phyloP scores from a whole-genome alignment of 495 filamentous ascomycete genomes.

The Copromyces sp. region DNA sequence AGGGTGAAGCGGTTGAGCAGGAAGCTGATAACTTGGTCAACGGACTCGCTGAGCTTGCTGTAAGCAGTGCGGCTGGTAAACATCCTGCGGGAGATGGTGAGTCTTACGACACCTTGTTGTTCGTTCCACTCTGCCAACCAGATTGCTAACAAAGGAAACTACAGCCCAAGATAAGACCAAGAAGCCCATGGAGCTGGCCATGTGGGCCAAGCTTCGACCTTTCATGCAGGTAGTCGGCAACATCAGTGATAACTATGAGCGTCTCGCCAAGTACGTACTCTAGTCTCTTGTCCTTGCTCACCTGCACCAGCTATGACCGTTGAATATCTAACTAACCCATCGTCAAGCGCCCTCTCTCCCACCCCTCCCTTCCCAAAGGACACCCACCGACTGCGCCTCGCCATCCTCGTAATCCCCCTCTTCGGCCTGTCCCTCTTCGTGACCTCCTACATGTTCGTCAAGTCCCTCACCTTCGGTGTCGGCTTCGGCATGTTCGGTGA shows the following conservation, averaged over 20 bases:
- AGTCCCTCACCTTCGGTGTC: slow-evolving; percentile 51
- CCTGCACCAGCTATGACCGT: background rate
- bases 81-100: slow-evolving; percentile 44
- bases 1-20: slow-evolving; percentile 78
- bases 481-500: slow-evolving; percentile 76
- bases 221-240: slow-evolving; percentile 68
- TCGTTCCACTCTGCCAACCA: slow-evolving; percentile 37
- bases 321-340: background rate
- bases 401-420: slow-evolving; percentile 46
- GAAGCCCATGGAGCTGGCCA: slow-evolving; percentile 66
- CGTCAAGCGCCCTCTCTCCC: slow-evolving; percentile 57
- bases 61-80: slow-evolving; percentile 69
- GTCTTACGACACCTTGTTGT: slow-evolving; percentile 46
- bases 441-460: slow-evolving; percentile 65
- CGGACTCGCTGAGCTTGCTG: slow-evolving; percentile 60
- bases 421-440: slow-evolving; percentile 50
- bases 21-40: slow-evolving; percentile 77
- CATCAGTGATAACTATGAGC: slow-evolving; percentile 68
- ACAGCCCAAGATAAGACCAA: slow-evolving; percentile 61
- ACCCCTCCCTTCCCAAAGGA: slow-evolving; percentile 65
- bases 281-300: background rate
- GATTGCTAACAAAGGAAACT: slow-evolving; percentile 10
- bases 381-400: slow-evolving; percentile 51
- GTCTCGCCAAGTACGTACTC: slow-evolving; percentile 58
- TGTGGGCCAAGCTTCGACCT: slow-evolving; percentile 65